These are phyloP conservation scores for Yarrowia keelungensis DNA, from an alignment of 805 yeast species.

Conservation along the genomic window DNA sequence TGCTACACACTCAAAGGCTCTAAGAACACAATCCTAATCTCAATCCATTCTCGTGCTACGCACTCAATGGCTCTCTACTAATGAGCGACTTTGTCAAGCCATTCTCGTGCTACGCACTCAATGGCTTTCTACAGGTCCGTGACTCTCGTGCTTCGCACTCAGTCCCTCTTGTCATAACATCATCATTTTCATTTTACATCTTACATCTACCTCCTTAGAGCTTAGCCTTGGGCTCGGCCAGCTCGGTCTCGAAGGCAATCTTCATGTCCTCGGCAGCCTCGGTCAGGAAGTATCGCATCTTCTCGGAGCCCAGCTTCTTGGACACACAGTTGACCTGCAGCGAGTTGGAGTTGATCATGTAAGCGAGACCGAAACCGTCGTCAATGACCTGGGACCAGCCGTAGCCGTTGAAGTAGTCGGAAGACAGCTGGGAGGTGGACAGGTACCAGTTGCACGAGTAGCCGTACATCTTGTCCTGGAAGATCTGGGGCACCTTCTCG, in stretches of 20 bases:
- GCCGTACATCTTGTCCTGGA: constrained; percentile 73
- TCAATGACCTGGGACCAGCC: constrained; percentile 97
- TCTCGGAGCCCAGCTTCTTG: constrained; percentile 60
- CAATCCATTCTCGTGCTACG: too few species aligned
- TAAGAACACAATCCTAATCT: too few species aligned
- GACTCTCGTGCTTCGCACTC: too few species aligned
- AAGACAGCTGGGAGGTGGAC: constrained; percentile 87
- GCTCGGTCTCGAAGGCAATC: constrained; percentile 59
- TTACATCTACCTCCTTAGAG: constrained; percentile 43
- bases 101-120: background rate
- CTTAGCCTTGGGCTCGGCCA: constrained; percentile 48
- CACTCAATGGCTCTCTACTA: too few species aligned
- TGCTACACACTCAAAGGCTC: too few species aligned
- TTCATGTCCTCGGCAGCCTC: constrained; percentile 84
- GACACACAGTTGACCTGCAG: constrained; percentile 84
- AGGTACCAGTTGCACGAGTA: constrained; percentile 87
- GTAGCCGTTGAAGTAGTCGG: constrained; percentile 85
- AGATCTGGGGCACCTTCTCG: constrained; percentile 68
- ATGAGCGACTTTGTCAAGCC: too few species aligned
- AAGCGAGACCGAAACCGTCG: constrained; percentile 92
- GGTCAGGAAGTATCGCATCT: constrained; percentile 68
- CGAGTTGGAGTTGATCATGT: constrained; percentile 87
- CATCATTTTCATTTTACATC: constrained; percentile 11
- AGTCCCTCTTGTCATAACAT: background rate
- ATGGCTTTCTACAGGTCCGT: too few species aligned